Evolutionary conservation across 495 filamentous ascomycete species (phyloP), one percentile per base, ranked within the genome.

Genomic region (Aspergillus conjunctus): DNA sequence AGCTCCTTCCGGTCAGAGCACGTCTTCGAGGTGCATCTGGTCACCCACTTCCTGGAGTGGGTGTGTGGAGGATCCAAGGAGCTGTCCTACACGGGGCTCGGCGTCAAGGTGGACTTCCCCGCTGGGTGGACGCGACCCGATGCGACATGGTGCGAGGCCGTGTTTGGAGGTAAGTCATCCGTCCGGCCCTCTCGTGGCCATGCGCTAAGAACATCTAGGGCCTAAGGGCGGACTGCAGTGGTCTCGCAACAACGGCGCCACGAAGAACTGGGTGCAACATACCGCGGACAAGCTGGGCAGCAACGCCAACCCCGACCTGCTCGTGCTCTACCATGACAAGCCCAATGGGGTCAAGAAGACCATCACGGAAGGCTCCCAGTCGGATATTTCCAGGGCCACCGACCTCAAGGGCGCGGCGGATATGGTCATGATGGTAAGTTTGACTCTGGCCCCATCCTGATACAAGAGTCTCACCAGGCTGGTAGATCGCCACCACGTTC

Each of bases 231-330:
- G n/a, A n/a, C n/a, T n/a, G n/a, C n/a, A n/a, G n/a, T n/a, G n/a
- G n/a, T n/a, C n/a, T n/a, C n/a, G n/a, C n/a, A n/a, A n/a, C n/a
- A n/a, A n/a, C n/a, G n/a, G n/a, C 15, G 14, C 41, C 20, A 56
- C 56, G 33, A 61, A 48, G 41, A 61, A 61, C 52, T 61, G 59
- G 59, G 45, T 61, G 22, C 51, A 56, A 39, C 59, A 61, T 17
- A 61, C 52, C 11, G 51, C 59, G 20, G 45, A 56, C 39, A 11
- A 48, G 31, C 52, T 61, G 30, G 59, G 59, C 12, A 56, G 34
- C 26, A 43, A 39, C 22, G 26, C 8, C 44, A 14, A 26, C 10
- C 26, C 17, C 11, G 51, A 61, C 34, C 39, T 61, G 39, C 58
- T 61, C 6, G 51, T 55, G 20, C 37, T 61, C 7, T 61, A 61